Evolutionary conservation across 139 green algal genomes (phyloP), one percentile per base, ranked within the genome.

Genomic region (Diplosphaera chodatii): DNA sequence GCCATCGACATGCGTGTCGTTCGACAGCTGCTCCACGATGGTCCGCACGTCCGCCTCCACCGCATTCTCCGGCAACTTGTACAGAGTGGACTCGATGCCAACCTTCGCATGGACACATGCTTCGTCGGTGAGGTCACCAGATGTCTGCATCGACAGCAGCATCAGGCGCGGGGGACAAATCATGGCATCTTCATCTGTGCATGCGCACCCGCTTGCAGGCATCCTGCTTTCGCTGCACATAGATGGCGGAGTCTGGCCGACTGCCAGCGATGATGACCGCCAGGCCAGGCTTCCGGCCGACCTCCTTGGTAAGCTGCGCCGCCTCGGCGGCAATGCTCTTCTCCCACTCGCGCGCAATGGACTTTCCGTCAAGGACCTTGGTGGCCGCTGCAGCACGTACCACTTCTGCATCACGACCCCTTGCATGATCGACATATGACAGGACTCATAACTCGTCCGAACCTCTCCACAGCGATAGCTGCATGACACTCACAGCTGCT

Each of bases 171-270:
- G n/a, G n/a, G n/a, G n/a, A n/a, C n/a, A n/a, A n/a, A n/a, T n/a
- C n/a, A n/a, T n/a, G n/a, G n/a, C n/a, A n/a, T n/a, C n/a, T n/a
- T n/a, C n/a, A n/a, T n/a, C n/a, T n/a, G n/a, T n/a, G n/a, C n/a
- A n/a, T n/a, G n/a, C n/a, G n/a, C 18, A 59, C 48, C 48, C 48
- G 48, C 48, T 59, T 59, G 80, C 90, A 98, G 4, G 85, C 89
- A 81, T 96, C 93, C 67, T 90, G 86, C 78, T 99, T 99, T 32
- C 83, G 91, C 15, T 85, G 74, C 25, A 98, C 95, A 73, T 99
- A 99, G 13, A 96, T 87, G 69, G 88, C 63, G 33, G 86, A 94
- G 80, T 99, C 95, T 28, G 91, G 92, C 6, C 95, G 88, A 22
- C 79, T 71, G 40, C 95, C 95, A 13, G 98, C 95, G 1, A 98